Base-by-base conservation (phyloP, 129 eudicot species). In the Gnaphalium uliginosum region DNA sequence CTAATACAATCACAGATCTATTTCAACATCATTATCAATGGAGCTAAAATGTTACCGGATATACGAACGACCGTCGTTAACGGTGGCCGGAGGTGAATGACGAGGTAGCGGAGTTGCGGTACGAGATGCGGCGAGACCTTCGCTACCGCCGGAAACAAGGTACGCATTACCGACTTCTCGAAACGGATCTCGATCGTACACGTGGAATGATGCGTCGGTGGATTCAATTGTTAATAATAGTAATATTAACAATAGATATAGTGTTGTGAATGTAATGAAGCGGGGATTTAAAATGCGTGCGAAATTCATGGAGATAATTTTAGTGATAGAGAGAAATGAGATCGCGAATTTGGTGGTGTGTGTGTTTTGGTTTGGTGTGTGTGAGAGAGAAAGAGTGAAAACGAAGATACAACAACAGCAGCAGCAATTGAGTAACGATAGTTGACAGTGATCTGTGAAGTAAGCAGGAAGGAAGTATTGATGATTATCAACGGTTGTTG, bases 101-200 rank as follows among this genome's bases (percentile, higher is more conserved):
- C 27, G 83, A 24, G 84, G 76, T 54, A 70, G 73, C 24, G 87
- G 76, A 75, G 56, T 72, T 15, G 78, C 1, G 75, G 56, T 27
- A 22, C 81, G 89, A 64, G 90, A 68, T 21, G 96, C 90, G 63
- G 81, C 81, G 78, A 95, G 70, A 75, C 99, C 99, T 83, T 95
- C 99, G 69, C 99, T 95, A 56, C 97, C 99, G 66, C 97, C 99
- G 83, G 99, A 88, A 78, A 91, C 84, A 26, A 95, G 97, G 80
- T 77, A 89, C 6, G 99, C 90, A 82, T 83, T 95, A 11, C 99
- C 99, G 76, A 95, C 99, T 81, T 95, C 99, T 65, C 87, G 81
- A 89, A 95, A 85, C 29, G 86, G 90, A 86, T 91, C 93, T 73
- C 85, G 89, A 71, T 72, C 75, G 90, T 95, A 95, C 85, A 73